Conservation (phyloP, 2,329 filamentous ascomycete genomes). For the Fusarium dimerum region DNA sequence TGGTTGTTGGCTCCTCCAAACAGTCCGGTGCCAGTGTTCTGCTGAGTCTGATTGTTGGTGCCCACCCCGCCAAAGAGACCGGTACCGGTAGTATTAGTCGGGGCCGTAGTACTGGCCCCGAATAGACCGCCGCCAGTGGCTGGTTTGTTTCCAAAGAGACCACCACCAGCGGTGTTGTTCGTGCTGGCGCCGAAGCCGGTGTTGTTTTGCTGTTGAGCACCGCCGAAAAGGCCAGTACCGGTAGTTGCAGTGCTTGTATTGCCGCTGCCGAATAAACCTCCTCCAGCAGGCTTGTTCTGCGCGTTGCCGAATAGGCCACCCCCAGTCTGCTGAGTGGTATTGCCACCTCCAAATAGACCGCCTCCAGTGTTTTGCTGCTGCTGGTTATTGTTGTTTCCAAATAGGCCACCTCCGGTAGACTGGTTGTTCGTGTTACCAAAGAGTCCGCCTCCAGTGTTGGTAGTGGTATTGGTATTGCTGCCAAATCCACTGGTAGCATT, state of each 20-base stretch:
- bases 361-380: constrained; percentile 27
- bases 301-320: constrained; percentile 46
- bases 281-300: constrained; percentile 40
- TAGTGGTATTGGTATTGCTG: constrained; percentile 30
- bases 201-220: constrained; percentile 38
- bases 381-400: constrained; percentile 30
- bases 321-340: constrained; percentile 28
- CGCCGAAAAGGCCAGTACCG: constrained; percentile 34
- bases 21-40: constrained; percentile 45
- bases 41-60: constrained; percentile 38
- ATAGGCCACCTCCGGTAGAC: constrained; percentile 18
- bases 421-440: constrained; percentile 36
- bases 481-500: constrained; percentile 35
- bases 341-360: constrained; percentile 39
- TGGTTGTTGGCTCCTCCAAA: constrained; percentile 48
- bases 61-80: constrained; percentile 47
- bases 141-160: constrained; percentile 44
- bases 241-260: constrained; percentile 26
- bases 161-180: constrained; percentile 33
- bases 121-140: constrained; percentile 42
- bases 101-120: constrained; percentile 36
- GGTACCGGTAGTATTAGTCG: constrained; percentile 39
- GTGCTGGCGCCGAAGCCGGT: constrained; percentile 34
- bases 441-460: constrained; percentile 36
- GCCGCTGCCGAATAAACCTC: constrained; percentile 29